phyloP scores from a whole-genome alignment of 2,329 filamentous ascomycete species.

The Coniochaeta hoffmannii region DNA sequence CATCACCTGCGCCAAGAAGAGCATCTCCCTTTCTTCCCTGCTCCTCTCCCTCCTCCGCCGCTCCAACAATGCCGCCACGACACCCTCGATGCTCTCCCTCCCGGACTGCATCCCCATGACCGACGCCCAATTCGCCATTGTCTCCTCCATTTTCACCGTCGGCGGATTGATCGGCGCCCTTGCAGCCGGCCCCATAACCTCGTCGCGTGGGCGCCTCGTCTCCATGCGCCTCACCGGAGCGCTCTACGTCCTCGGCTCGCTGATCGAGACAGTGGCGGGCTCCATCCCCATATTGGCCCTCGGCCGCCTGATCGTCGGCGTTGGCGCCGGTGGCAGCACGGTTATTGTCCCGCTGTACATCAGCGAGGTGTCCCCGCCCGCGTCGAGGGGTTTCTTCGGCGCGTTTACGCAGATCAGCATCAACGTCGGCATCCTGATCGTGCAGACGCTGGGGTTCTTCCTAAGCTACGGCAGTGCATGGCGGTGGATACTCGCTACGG shows the following conservation, averaged over 20 bases:
- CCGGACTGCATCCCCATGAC: conserved; percentile 86
- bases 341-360: conserved; percentile 95
- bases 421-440: conserved; percentile 80
- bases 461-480: conserved; percentile 72
- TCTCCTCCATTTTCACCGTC: conserved; percentile 86
- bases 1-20: conserved; percentile 69
- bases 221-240: conserved; percentile 71
- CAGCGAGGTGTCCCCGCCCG: conserved; percentile 76
- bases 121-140: conserved; percentile 70
- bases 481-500: conserved; percentile 74
- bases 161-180: conserved; percentile 83
- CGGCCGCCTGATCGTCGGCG: conserved; percentile 72
- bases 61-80: conserved; percentile 19
- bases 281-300: conserved; percentile 60
- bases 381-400: conserved; percentile 70
- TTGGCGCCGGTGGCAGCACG: conserved; percentile 81
- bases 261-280: conserved; percentile 64
- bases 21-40: conserved; percentile 22
- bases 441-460: conserved; percentile 83
- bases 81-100: conserved; percentile 26
- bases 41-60: conserved; percentile 10
- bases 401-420: conserved; percentile 87
- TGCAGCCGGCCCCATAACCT: conserved; percentile 70
- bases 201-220: conserved; percentile 64
- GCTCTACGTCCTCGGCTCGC: conserved; percentile 69